These are phyloP conservation scores for Fusarium ramigenum DNA, from an alignment of 2,329 filamentous ascomycete genomes.

Conservation along the genomic window DNA sequence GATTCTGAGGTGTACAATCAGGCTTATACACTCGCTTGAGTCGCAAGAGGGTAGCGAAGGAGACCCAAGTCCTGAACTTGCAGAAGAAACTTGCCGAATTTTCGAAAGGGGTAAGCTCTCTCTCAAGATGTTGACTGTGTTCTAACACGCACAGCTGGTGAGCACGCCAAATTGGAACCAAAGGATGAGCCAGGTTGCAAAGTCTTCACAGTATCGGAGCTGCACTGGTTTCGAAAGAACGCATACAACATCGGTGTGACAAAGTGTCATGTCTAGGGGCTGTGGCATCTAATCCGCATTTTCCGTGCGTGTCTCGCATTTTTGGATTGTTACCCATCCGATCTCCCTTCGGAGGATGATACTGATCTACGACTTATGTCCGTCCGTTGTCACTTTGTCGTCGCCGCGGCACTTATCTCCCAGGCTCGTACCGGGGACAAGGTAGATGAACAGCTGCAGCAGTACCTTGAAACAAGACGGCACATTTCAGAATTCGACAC, in stretches of 20 bases:
- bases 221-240: slow-evolving; percentile 87
- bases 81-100: slow-evolving; percentile 62
- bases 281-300: slow-evolving; percentile 65
- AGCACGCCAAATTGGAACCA: slow-evolving; percentile 46
- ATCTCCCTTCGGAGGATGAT: slow-evolving; percentile 52
- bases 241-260: slow-evolving; percentile 81
- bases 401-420: slow-evolving; percentile 60
- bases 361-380: slow-evolving; percentile 66
- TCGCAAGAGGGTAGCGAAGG: slow-evolving; percentile 41
- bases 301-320: slow-evolving; percentile 63
- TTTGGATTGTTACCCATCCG: slow-evolving; percentile 59
- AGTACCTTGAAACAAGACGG: slow-evolving; percentile 69
- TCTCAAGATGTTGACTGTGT: neutral
- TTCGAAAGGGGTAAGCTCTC: slow-evolving; percentile 55
- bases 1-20: slow-evolving; percentile 61
- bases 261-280: slow-evolving; percentile 63
- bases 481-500: slow-evolving; percentile 70
- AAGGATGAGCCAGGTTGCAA: slow-evolving; percentile 54
- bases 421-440: slow-evolving; percentile 62
- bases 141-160: slow-evolving; percentile 39
- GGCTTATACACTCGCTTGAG: slow-evolving; percentile 57
- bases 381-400: slow-evolving; percentile 77
- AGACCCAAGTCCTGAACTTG: slow-evolving; percentile 23
- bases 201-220: slow-evolving; percentile 69
- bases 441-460: slow-evolving; percentile 61